phyloP scores from a whole-genome alignment of 2,329 filamentous ascomycete species.

The Talaromyces sp. region DNA sequence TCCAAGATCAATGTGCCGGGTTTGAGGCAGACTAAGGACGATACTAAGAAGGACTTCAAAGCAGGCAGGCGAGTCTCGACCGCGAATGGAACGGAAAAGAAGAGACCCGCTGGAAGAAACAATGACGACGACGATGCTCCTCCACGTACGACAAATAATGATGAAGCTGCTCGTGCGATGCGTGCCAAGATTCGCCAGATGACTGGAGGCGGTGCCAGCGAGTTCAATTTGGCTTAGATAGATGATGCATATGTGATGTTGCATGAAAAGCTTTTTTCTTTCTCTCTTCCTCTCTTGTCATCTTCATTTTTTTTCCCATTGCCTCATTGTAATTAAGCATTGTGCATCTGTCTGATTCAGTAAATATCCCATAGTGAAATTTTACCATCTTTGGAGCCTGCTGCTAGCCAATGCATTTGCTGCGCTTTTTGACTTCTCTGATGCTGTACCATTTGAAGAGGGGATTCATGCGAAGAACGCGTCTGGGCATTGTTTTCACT shows the following conservation, averaged over 20 bases:
- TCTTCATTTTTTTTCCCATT: conserved; percentile 13
- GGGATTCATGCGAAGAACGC: conserved; percentile 11
- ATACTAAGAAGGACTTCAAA: conserved; percentile 43
- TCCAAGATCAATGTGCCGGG: conserved; percentile 62
- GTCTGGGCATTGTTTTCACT: background rate
- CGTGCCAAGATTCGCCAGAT: conserved; percentile 47
- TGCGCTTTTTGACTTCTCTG: conserved; percentile 59
- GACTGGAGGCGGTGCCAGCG: conserved; percentile 44
- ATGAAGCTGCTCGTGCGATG: conserved; percentile 49
- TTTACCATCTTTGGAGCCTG: conserved; percentile 90
- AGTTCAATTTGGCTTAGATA: conserved; percentile 53
- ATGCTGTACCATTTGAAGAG: conserved; percentile 51
- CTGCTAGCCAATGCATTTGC: conserved; percentile 79
- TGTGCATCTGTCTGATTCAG: conserved; percentile 34
- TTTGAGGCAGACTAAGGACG: conserved; percentile 44
- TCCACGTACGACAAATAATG: conserved; percentile 28
- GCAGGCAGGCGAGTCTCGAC: conserved; percentile 29
- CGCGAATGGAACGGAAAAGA: background rate
- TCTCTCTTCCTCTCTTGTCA: background rate
- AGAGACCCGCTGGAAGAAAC: conserved; percentile 16
- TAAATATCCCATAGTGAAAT: conserved; percentile 95
- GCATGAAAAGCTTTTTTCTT: conserved; percentile 16
- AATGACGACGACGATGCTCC: conserved; percentile 20
- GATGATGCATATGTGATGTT: conserved; percentile 9
- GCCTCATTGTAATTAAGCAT: background rate